Percentiles rank a stretch among this genome's conserved stretches.
Conservation (phyloP, 805 yeast genomes). For the Yarrowia yakushimensis region DNA sequence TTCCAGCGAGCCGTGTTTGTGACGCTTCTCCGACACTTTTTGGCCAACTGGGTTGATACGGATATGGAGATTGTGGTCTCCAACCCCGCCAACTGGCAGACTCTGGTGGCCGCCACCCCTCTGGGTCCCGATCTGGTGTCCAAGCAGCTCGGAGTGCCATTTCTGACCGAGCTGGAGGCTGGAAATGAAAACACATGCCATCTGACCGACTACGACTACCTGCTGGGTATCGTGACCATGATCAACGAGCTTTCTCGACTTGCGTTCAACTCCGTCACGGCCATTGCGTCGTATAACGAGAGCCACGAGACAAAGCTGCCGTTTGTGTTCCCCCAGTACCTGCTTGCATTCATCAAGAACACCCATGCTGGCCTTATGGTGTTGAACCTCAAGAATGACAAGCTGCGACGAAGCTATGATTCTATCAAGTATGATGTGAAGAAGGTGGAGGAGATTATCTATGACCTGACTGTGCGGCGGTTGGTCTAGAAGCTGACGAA, state of each 20-base stretch:
- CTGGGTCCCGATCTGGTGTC: slow-evolving; percentile 6
- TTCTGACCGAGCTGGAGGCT: slow-evolving; percentile 17
- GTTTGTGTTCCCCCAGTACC: slow-evolving; percentile 28
- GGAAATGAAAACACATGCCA: slow-evolving; percentile 18
- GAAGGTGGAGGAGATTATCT: slow-evolving; percentile 37
- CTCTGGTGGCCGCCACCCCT: not conserved
- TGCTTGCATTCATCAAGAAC: slow-evolving; percentile 31
- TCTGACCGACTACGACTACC: slow-evolving; percentile 34
- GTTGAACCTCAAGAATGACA: slow-evolving; percentile 36
- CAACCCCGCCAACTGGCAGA: slow-evolving; percentile 1
- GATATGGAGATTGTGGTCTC: not conserved
- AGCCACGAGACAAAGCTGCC: slow-evolving; percentile 18
- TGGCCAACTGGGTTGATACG: slow-evolving; percentile 5
- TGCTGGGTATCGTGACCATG: slow-evolving; percentile 33
- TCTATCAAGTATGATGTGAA: slow-evolving; percentile 37
- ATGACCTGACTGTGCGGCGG: slow-evolving; percentile 34
- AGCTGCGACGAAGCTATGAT: slow-evolving; percentile 35
- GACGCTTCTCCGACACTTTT: not conserved
- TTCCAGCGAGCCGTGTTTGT: slow-evolving; percentile 23
- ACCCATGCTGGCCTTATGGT: slow-evolving; percentile 34
- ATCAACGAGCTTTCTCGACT: slow-evolving; percentile 35
- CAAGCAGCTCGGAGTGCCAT: slow-evolving; percentile 13
- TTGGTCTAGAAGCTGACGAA: slow-evolving; percentile 19
- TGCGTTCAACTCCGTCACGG: slow-evolving; percentile 34
- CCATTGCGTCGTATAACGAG: slow-evolving; percentile 27